A percentile compares a stretch with the other conserved stretches of the same genome.
phyloP scores from a whole-genome alignment of 1,284 basidiomycete species.

The Cryptococcus sp. region DNA sequence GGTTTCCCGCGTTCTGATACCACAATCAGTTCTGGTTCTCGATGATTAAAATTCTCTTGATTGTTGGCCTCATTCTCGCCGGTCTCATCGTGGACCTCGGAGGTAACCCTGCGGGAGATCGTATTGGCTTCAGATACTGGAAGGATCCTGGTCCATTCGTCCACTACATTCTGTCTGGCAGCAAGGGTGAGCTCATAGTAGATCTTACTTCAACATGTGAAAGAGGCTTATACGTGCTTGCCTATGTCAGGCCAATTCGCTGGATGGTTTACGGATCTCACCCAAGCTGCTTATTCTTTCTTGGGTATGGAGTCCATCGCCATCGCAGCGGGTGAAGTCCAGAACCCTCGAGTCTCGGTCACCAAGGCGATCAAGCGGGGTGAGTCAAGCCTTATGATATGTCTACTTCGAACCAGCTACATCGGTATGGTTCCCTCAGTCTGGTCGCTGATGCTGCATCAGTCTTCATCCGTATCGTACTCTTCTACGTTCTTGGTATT shows the following conservation, averaged over 20 bases:
- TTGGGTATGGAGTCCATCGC: conserved; percentile 29
- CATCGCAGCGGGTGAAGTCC: conserved; percentile 36
- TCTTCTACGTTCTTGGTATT: conserved; percentile 63
- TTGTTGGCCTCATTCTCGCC: conserved; percentile 63
- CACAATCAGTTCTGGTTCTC: conserved; percentile 51
- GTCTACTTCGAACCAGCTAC: neutral
- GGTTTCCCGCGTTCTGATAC: no score
- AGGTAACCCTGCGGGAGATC: conserved; percentile 65
- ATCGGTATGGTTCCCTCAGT: neutral
- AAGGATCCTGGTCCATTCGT: conserved; percentile 25
- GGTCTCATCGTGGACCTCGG: conserved; percentile 65
- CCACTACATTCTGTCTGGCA: neutral
- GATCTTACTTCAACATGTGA: no score
- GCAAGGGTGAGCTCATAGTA: no score
- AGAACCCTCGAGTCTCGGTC: conserved; percentile 35
- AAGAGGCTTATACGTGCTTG: no score
- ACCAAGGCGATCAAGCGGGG: conserved; percentile 54
- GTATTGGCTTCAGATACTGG: conserved; percentile 64
- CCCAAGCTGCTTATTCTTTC: conserved; percentile 34
- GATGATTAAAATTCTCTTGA: conserved; percentile 61
- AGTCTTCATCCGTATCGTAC: conserved; percentile 68
- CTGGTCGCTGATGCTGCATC: neutral
- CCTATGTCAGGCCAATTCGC: neutral
- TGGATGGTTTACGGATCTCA: conserved; percentile 21
- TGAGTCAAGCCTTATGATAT: no score